Base-by-base conservation (phyloP, 208 protist species). In the Naegleria fowleri region DNA sequence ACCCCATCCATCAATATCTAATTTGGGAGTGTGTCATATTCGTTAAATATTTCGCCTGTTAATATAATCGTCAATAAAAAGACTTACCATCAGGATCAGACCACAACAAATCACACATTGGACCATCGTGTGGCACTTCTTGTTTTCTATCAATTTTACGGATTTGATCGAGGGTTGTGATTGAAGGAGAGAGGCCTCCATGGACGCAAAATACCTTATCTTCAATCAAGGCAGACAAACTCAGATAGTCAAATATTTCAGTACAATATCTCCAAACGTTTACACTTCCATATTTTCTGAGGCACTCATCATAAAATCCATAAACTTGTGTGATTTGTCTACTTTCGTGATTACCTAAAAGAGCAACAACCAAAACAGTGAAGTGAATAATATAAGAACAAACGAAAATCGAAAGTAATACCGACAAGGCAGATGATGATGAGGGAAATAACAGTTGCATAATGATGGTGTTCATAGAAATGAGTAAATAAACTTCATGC, bases 231-330 rank as follows among this genome's bases (percentile, higher is more conserved):
- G 98, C 99, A 38, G 97, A 97, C 5, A 99, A 95, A 15, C 97
- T 97, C 11, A 99, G 95, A 90, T 99, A 99, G 93, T 99, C 99
- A 92, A 99, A 99, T 29, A 99, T 97, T 91, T 99, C 98, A 0
- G 99, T 99, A 94, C 98, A 99, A 93, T 99, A 99, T 40, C 97
- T 95, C 99, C 99, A 99, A 40, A 99, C 99, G 92, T 99, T 99
- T n/a, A 98, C 98, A 83, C 96, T 98, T 48, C 98, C 98, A 93
- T 99, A 99, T 95, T 99, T 99, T 89, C 98, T 95, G 89, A 99
- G 94, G 92, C 98, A 99, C 93, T 99, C 99, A 93, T 99, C 98
- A 94, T 99, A 99, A 93, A 99, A 99, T 52, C 99, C 99, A 95
- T 99, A 99, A 41, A 98, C 97, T 92, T 98, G 96, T 58, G 98